A percentile compares a stretch with the other conserved stretches of the same genome.
Conservation (phyloP, 305 asterid species). For the Solanum hybrid region DNA sequence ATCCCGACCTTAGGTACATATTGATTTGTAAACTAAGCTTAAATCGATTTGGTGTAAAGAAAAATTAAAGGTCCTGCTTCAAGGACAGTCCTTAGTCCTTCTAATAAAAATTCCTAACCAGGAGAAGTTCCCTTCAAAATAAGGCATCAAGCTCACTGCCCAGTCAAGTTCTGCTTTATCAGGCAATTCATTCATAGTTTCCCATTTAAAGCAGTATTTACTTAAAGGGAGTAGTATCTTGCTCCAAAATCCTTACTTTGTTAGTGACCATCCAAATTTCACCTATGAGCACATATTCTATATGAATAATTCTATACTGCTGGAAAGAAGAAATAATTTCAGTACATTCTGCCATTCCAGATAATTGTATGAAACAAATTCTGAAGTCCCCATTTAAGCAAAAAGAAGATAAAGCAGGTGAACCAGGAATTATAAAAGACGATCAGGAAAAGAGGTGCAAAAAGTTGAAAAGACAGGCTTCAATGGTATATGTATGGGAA, state of each 20-base stretch:
- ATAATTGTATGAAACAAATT: background rate
- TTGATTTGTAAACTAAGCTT: background rate
- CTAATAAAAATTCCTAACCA: background rate
- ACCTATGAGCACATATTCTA: background rate
- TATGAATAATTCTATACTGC: background rate
- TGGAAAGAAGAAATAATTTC: slow-evolving; percentile 1
- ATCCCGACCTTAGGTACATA: background rate
- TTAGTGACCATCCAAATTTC: background rate
- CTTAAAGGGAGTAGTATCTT: background rate
- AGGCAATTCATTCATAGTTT: background rate
- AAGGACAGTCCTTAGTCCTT: background rate
- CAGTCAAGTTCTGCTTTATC: background rate
- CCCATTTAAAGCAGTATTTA: background rate
- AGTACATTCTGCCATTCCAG: background rate
- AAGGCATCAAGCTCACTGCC: background rate
- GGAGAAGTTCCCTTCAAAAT: background rate
- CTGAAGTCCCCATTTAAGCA: background rate
- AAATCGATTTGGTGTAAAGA: background rate
- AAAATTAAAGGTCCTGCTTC: background rate
- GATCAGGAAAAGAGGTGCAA: background rate
- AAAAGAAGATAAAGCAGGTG: background rate
- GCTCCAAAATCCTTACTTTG: background rate
- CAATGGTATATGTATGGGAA: background rate
- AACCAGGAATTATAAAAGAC: background rate
- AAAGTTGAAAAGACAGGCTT: background rate